Base-by-base conservation (phyloP, 345 rosid genomes). In the Sonneratia alba region DNA sequence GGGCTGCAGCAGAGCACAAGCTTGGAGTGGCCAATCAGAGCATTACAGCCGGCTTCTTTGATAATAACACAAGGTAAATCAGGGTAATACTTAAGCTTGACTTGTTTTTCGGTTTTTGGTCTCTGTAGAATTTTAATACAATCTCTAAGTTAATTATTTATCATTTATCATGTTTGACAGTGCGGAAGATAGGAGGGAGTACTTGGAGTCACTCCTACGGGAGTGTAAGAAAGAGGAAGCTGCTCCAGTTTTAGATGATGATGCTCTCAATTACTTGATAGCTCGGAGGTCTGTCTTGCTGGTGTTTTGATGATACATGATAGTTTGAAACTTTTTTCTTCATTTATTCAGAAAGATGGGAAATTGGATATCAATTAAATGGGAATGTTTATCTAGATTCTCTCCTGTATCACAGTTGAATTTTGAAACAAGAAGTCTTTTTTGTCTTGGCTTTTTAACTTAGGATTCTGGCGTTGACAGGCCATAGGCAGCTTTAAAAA, bases 11-110 rank as follows among this genome's bases (percentile, higher is more conserved):
- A 21, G 96, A 92, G 81, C 98, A 92, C 83, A 92, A 92, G 83
- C 87, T 92, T 72, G 98, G 98, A 76, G 96, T 92, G 79, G 98
- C 96, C 79, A 90, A 92, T 81, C 98, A 92, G 87, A 92, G 98
- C 74, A 92, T 92, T 69, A 92, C 98, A 73, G 98, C 98, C 53
- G 98, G 98, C 47, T 92, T 92, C 83, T 90, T 90, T 81, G 96
- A 92, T 88, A 92, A 92, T 68, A 87, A 92, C 77, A 90, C 98
- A 59, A 92, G 98, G 98, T 89, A 64, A 81, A 40, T 45, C 49
- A 42, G 67, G 37, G 66, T 40, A 18, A 36, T 21, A 15, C 48
- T 38, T 18, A 21, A 72, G 61, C 7, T 22, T 43, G 71, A 70
- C 2, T 9, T 24, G 6, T 8, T 62, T 2, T 34, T 62, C 34